Evolutionary conservation across 2,329 filamentous ascomycete species (phyloP).

Genomic region (Calcarisporium arbuscula): DNA sequence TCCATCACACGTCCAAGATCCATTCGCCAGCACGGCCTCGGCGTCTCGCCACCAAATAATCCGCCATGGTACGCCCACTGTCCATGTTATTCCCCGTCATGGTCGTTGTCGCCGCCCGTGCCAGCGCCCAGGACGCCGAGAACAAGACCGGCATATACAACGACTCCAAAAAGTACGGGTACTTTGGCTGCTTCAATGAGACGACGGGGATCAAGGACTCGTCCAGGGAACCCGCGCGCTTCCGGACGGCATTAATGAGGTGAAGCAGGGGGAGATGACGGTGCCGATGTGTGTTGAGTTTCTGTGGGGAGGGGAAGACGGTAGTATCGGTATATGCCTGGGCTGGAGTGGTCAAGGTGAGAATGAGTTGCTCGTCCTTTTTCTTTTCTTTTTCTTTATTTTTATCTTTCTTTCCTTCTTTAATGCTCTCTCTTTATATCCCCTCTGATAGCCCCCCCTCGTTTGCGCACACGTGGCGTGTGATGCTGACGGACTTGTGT

Average conservation of each 20-base stretch:
- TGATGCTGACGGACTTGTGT: constrained; percentile 1
- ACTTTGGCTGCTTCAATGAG: constrained; percentile 55
- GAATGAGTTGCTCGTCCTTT: no score
- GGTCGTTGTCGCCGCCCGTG: constrained; percentile 9
- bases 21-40: no score
- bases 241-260: constrained; percentile 31
- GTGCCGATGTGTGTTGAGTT: constrained; percentile 43
- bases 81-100: constrained; percentile 9
- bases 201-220: constrained; percentile 39
- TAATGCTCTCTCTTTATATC: no score
- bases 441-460: no score
- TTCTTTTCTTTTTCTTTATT: no score
- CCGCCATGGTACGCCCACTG: neutral
- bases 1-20: no score
- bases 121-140: constrained; percentile 10
- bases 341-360: constrained; percentile 46
- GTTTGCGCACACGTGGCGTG: no score
- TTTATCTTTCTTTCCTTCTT: no score
- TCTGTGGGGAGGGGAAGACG: constrained; percentile 35
- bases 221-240: constrained; percentile 40
- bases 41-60: no score
- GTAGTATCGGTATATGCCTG: constrained; percentile 44
- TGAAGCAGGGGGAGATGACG: constrained; percentile 41
- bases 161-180: constrained; percentile 34
- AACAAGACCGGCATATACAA: constrained; percentile 25